Conservation (phyloP, 2,329 filamentous ascomycete genomes). For the Ceratocystis albifundus region DNA sequence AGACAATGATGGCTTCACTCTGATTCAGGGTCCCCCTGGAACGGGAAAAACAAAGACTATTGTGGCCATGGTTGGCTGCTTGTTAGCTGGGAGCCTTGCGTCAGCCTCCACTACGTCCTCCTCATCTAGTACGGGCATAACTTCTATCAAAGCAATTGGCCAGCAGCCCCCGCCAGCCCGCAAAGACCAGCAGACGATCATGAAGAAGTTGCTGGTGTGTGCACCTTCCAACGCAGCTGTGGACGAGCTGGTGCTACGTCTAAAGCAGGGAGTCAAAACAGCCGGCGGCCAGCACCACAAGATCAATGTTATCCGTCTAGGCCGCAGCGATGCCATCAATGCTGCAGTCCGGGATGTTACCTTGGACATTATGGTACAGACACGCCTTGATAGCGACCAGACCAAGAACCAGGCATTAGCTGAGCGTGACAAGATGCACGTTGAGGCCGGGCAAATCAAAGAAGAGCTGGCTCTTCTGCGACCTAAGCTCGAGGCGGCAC, state of each 20-base stretch:
- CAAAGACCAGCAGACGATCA: conserved; percentile 11
- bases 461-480: conserved; percentile 62
- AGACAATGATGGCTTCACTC: conserved; percentile 92
- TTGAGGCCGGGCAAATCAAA: conserved; percentile 53
- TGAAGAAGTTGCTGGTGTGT: conserved; percentile 85
- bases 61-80: conserved; percentile 82
- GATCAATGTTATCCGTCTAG: conserved; percentile 79
- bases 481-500: conserved; percentile 56
- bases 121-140: background rate
- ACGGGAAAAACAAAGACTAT: conserved; percentile 99
- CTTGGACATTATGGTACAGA: conserved; percentile 78
- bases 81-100: conserved; percentile 51
- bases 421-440: conserved; percentile 48
- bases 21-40: conserved; percentile 90
- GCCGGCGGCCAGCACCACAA: conserved; percentile 59
- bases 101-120: conserved; percentile 26
- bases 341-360: conserved; percentile 80
- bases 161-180: background rate
- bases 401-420: conserved; percentile 47
- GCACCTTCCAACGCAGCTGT: conserved; percentile 98
- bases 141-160: conserved; percentile 17
- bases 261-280: conserved; percentile 78
- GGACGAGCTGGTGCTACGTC: conserved; percentile 84
- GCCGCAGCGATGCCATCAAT: conserved; percentile 87
- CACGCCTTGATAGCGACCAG: conserved; percentile 51